These are phyloP conservation scores for Kluyveromyces dobzhanskii DNA, from an alignment of 805 yeast genomes.

Conservation along the genomic window DNA sequence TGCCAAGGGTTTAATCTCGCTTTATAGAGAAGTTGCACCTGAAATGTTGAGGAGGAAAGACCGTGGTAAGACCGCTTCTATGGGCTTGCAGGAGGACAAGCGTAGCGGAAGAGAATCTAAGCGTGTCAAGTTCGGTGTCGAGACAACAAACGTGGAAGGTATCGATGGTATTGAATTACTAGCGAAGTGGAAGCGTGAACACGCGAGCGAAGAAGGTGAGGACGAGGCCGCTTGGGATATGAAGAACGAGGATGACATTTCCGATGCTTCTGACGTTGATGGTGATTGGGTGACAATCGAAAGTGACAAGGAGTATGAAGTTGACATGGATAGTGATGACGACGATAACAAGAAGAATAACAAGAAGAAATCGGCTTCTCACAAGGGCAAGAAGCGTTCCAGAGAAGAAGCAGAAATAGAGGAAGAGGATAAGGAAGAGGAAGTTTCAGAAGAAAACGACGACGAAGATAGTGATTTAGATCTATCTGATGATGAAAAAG, in stretches of 20 bases:
- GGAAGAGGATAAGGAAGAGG: conserved; percentile 31
- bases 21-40: conserved; percentile 93
- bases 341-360: conserved; percentile 33
- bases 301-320: conserved; percentile 65
- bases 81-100: conserved; percentile 62
- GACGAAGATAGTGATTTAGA: conserved; percentile 43
- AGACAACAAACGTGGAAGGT: conserved; percentile 50
- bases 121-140: conserved; percentile 65
- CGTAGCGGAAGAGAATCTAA: conserved; percentile 33
- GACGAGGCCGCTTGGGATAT: conserved; percentile 52
- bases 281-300: conserved; percentile 92
- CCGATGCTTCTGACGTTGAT: conserved; percentile 50
- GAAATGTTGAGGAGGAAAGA: conserved; percentile 87
- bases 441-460: conserved; percentile 26
- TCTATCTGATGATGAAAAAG: conserved; percentile 30
- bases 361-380: not conserved
- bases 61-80: conserved; percentile 86
- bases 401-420: conserved; percentile 40
- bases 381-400: not conserved
- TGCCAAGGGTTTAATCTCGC: conserved; percentile 74
- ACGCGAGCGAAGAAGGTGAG: conserved; percentile 46
- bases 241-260: conserved; percentile 44
- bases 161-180: conserved; percentile 89
- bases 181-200: conserved; percentile 61
- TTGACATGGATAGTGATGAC: conserved; percentile 44